phyloP scores from a whole-genome alignment of 2,329 filamentous ascomycete genomes.

The Cladosporium cucumerinum region DNA sequence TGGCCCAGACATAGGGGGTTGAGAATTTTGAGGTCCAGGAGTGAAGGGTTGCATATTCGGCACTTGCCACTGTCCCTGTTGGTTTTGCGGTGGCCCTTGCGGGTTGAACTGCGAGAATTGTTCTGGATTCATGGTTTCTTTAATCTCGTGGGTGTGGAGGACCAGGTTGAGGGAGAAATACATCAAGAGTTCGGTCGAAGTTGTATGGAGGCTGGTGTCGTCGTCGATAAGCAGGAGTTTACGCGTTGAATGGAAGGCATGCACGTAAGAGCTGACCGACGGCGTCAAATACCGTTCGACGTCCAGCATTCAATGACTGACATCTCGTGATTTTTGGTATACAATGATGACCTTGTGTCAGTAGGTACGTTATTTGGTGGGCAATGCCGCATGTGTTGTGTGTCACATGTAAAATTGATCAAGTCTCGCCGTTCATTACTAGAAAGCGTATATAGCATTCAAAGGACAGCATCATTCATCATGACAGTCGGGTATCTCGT shows the following conservation, averaged over 20 bases:
- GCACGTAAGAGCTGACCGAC: neutral
- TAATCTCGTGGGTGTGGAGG: neutral
- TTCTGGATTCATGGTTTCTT: neutral
- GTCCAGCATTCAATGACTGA: neutral
- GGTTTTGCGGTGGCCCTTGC: neutral
- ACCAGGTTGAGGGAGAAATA: neutral
- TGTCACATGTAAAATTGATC: neutral
- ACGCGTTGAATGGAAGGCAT: neutral
- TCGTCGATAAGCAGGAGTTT: neutral
- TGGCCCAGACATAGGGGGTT: neutral
- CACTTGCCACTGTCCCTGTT: neutral
- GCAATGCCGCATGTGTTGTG: neutral
- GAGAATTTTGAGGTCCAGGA: neutral
- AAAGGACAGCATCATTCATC: neutral
- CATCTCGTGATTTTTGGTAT: neutral
- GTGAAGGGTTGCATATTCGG: neutral
- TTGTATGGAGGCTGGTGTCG: neutral
- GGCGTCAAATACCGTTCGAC: neutral
- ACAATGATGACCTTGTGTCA: neutral
- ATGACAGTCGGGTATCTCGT: neutral
- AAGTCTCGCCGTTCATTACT: neutral
- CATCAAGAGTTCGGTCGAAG: neutral
- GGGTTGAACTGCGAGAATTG: neutral
- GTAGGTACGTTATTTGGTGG: neutral
- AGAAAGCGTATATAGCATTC: neutral